These are phyloP conservation scores for Melocanna baccifera DNA, from an alignment of 176 grass and related monocot genomes.

Conservation along the genomic window DNA sequence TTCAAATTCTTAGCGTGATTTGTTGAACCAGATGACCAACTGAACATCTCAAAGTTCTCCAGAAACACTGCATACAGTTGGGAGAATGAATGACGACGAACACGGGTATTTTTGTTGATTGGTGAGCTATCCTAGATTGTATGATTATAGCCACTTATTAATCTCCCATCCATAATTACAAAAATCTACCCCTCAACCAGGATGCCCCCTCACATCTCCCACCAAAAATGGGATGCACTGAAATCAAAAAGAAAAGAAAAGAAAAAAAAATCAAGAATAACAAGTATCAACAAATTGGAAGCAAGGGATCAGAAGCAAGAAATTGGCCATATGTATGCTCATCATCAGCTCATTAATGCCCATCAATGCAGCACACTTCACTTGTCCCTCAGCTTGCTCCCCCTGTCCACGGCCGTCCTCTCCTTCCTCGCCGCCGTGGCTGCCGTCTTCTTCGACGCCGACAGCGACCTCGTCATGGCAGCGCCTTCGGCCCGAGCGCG, in stretches of 20 bases:
- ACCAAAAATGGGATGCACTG: constrained; percentile 37
- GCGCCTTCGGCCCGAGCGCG: background rate
- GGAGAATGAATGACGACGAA: background rate
- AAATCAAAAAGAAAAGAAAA: background rate
- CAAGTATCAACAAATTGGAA: constrained; percentile 45
- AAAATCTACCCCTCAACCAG: constrained; percentile 24
- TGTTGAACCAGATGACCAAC: background rate
- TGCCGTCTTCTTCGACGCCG: constrained; percentile 31
- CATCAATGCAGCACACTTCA: background rate
- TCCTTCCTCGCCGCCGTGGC: constrained; percentile 32
- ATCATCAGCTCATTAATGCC: background rate
- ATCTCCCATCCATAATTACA: constrained; percentile 39
- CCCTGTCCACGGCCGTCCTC: constrained; percentile 38
- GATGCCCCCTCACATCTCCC: constrained; percentile 36
- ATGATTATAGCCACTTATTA: constrained; percentile 36
- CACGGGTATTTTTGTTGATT: background rate
- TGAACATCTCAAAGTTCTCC: background rate
- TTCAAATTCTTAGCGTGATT: background rate
- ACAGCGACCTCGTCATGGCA: constrained; percentile 42
- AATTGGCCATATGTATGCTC: background rate
- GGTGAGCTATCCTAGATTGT: constrained; percentile 18
- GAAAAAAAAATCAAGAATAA: constrained; percentile 27
- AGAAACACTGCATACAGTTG: background rate
- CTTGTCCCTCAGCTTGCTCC: constrained; percentile 49
- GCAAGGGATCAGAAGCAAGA: constrained; percentile 1